Base-by-base conservation (phyloP, 495 filamentous ascomycete genomes). In the Hypoxylon fuscum region DNA sequence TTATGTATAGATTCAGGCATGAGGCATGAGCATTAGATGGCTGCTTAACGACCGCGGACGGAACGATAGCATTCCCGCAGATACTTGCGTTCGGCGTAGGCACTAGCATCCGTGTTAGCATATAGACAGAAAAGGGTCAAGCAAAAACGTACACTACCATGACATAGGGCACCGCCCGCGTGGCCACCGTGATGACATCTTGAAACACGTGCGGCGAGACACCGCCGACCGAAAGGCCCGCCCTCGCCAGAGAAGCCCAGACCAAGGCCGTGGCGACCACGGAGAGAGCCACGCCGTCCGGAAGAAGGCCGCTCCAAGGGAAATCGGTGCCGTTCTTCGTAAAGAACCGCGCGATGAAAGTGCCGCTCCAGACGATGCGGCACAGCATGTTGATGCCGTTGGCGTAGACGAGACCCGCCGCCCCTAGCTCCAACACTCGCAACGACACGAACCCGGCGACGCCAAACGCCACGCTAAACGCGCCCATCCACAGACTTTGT, bases 351-450 rank as follows among this genome's bases (percentile, higher is more conserved):
- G 58, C 59, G 17, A 97, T 90, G 65, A 96, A 98, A 10, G 56
- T 50, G 17, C 73, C 74, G 66, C 91, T 95, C 90, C 92, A 98
- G 21, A 84, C 42, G 40, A 93, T 95, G 34, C 95, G 83, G 66
- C 93, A 82, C 0, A 70, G 70, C 92, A 98, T 95, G 63, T 96
- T 96, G 37, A 96, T 85, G 17, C 82, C 82, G 72, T 97, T 98
- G 45, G 92, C 93, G 52, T 82, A 78, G 0, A 98, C 92, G 53
- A 98, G 72, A 0, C 95, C 95, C 27, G 77, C 76, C 0, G 92
- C 95, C 1, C 92, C 95, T 72, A 87, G 68, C 0, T 80, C 78
- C 14, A 88, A 66, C 17, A 90, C 74, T 1, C 80, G 72, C 31
- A 98, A 72, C 41, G 90, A 91, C 1, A 90, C 20, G 56, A 85